Evolutionary conservation across 2,329 filamentous ascomycete genomes (phyloP).

Genomic region (Epichloe baconii): DNA sequence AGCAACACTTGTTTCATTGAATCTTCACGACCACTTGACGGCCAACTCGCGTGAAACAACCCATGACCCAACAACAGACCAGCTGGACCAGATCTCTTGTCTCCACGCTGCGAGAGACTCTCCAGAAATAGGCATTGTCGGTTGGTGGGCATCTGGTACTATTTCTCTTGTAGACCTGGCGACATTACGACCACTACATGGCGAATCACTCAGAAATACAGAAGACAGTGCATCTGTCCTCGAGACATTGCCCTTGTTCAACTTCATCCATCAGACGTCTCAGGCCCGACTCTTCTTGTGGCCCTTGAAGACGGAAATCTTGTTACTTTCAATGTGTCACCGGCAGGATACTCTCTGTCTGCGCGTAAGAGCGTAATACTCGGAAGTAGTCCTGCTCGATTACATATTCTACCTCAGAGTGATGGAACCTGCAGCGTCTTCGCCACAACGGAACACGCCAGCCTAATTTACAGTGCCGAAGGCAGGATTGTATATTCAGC

Average conservation of each 20-base stretch:
- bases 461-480: conserved; percentile 81
- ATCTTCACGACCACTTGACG: conserved; percentile 44
- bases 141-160: conserved; percentile 75
- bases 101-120: conserved; percentile 58
- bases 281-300: conserved; percentile 66
- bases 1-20: conserved; percentile 55
- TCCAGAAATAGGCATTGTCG: conserved; percentile 58
- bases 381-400: conserved; percentile 70
- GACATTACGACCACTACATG: conserved; percentile 51
- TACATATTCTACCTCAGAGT: conserved; percentile 62
- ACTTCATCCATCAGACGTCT: conserved; percentile 47
- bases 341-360: conserved; percentile 47
- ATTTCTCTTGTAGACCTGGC: conserved; percentile 61
- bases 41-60: conserved; percentile 47
- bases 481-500: conserved; percentile 85
- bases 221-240: conserved; percentile 62
- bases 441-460: conserved; percentile 87
- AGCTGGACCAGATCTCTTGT: conserved; percentile 66
- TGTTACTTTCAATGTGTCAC: conserved; percentile 64
- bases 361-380: conserved; percentile 71
- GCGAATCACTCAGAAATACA: conserved; percentile 45
- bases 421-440: conserved; percentile 68
- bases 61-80: conserved; percentile 25
- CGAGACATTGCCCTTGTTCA: conserved; percentile 70
- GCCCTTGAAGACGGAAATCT: conserved; percentile 90